A percentile compares a stretch with the other conserved stretches of the same genome.
Conservation (phyloP, 2,329 filamentous ascomycete species). For the Blumeria graminis region DNA sequence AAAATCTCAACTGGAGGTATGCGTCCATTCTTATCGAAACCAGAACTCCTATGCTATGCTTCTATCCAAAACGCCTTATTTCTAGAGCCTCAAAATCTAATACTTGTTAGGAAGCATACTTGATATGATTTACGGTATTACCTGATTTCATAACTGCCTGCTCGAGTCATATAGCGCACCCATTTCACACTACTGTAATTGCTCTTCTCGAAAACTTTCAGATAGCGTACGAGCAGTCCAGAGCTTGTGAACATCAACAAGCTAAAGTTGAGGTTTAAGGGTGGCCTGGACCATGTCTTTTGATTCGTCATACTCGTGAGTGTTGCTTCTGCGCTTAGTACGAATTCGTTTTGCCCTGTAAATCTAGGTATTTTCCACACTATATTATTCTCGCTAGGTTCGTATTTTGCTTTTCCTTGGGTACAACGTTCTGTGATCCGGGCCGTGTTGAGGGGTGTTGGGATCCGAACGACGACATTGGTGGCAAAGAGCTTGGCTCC, state of each 20-base stretch:
- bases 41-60: slow-evolving; percentile 4
- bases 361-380: slow-evolving; percentile 99
- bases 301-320: slow-evolving; percentile 95
- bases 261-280: slow-evolving; percentile 75
- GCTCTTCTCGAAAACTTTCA: slow-evolving; percentile 98
- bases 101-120: background rate
- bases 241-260: slow-evolving; percentile 96
- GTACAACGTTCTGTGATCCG: slow-evolving; percentile 80
- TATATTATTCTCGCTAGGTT: slow-evolving; percentile 92
- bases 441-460: slow-evolving; percentile 88
- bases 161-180: slow-evolving; percentile 97
- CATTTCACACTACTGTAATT: slow-evolving; percentile 98
- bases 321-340: slow-evolving; percentile 78
- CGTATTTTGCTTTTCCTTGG: slow-evolving; percentile 95
- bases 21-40: background rate
- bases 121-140: slow-evolving; percentile 16
- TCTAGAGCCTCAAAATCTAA: background rate
- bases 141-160: slow-evolving; percentile 93
- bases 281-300: slow-evolving; percentile 86
- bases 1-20: too few relatives aligned
- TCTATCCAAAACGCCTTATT: slow-evolving; percentile 4
- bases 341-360: slow-evolving; percentile 89
- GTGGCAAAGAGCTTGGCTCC: slow-evolving; percentile 90
- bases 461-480: slow-evolving; percentile 83
- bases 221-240: slow-evolving; percentile 70